phyloP scores from a whole-genome alignment of 805 yeast species.

The Jamesozyma piceae region DNA sequence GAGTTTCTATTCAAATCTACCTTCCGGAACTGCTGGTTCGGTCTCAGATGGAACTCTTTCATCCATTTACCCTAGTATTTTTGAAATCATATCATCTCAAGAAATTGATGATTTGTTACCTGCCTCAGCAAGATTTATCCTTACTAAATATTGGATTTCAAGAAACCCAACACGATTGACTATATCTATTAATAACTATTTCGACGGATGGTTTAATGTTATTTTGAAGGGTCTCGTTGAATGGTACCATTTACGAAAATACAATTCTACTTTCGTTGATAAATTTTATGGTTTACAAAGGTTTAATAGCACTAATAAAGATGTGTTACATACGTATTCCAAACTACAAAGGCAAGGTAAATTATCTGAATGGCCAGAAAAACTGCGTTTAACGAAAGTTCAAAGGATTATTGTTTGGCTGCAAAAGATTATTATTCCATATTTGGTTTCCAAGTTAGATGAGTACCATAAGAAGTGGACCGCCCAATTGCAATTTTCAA shows the following conservation, averaged over 20 bases:
- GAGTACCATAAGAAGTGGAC: slow-evolving; percentile 51
- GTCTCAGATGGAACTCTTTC: background rate
- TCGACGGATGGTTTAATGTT: slow-evolving; percentile 54
- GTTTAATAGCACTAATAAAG: slow-evolving; percentile 23
- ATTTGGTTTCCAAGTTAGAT: slow-evolving; percentile 39
- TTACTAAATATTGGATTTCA: slow-evolving; percentile 68
- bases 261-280: slow-evolving; percentile 86
- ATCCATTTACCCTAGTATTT: slow-evolving; percentile 56
- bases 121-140: slow-evolving; percentile 70
- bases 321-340: slow-evolving; percentile 7
- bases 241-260: slow-evolving; percentile 53
- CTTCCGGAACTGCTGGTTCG: slow-evolving; percentile 7
- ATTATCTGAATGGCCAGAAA: slow-evolving; percentile 13
- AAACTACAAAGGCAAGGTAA: slow-evolving; percentile 2
- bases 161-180: slow-evolving; percentile 64
- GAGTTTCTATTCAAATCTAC: slow-evolving; percentile 29
- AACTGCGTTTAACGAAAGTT: slow-evolving; percentile 37
- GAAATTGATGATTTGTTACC: slow-evolving; percentile 71
- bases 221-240: slow-evolving; percentile 57
- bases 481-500: slow-evolving; percentile 33
- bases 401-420: slow-evolving; percentile 51
- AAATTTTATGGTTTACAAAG: slow-evolving; percentile 85
- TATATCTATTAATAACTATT: slow-evolving; percentile 56
- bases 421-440: slow-evolving; percentile 57
- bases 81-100: slow-evolving; percentile 74